phyloP scores from a whole-genome alignment of 2,329 filamentous ascomycete species.

The Fusarium sp. region DNA sequence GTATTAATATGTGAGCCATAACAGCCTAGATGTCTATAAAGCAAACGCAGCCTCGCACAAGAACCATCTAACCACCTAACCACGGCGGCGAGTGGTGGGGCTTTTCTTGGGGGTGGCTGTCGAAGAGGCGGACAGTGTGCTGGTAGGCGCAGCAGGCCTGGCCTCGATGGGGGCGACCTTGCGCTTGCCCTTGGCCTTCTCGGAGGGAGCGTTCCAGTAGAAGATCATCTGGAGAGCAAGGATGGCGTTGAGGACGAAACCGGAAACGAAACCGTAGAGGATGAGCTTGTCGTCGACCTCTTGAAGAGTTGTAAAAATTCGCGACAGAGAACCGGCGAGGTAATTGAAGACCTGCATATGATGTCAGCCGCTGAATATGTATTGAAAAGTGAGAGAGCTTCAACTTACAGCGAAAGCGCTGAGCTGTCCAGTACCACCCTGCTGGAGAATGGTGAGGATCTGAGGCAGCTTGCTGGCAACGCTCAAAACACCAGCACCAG shows the following conservation, averaged over 20 bases:
- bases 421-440: constrained; percentile 92
- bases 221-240: constrained; percentile 91
- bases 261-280: constrained; percentile 91
- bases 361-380: not conserved
- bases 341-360: constrained; percentile 90
- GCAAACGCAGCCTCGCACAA: constrained; percentile 23
- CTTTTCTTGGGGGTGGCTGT: constrained; percentile 52
- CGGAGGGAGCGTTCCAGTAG: constrained; percentile 84
- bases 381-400: accelerated
- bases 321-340: constrained; percentile 87
- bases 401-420: constrained; percentile 90
- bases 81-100: constrained; percentile 56
- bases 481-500: constrained; percentile 81
- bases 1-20: constrained; percentile 20
- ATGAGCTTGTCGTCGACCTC: constrained; percentile 98
- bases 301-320: constrained; percentile 97
- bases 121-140: constrained; percentile 37
- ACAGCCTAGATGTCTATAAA: constrained; percentile 30
- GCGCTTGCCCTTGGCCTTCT: constrained; percentile 56
- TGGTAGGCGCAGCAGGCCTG: constrained; percentile 38
- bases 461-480: constrained; percentile 94
- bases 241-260: constrained; percentile 87
- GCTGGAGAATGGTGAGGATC: constrained; percentile 83
- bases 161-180: constrained; percentile 47
- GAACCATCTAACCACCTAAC: constrained; percentile 52